Percentiles rank a stretch among this genome's conserved stretches.
phyloP scores from a whole-genome alignment of 2,329 filamentous ascomycete genomes.

The Aspergillus texensis region DNA sequence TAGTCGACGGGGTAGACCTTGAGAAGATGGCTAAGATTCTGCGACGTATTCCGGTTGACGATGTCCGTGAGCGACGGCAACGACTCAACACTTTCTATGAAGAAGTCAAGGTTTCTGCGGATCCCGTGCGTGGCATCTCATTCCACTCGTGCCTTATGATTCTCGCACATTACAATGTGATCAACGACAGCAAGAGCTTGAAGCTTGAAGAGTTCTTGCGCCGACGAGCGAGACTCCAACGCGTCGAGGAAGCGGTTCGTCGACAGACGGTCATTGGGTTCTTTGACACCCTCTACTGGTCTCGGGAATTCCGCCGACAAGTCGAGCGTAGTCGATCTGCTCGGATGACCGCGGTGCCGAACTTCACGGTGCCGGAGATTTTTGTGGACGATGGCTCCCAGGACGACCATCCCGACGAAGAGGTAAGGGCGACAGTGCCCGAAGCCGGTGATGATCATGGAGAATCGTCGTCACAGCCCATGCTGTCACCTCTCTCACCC shows the following conservation, averaged over 20 bases:
- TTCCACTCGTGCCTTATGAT: constrained; percentile 95
- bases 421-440: constrained; percentile 15
- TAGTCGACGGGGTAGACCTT: constrained; percentile 67
- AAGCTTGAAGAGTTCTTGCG: constrained; percentile 92
- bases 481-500: constrained; percentile 37
- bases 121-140: constrained; percentile 84
- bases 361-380: constrained; percentile 85
- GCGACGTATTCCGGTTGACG: constrained; percentile 69
- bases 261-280: constrained; percentile 90
- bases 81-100: constrained; percentile 96
- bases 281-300: constrained; percentile 91
- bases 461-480: constrained; percentile 21
- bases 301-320: constrained; percentile 75
- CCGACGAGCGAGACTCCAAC: constrained; percentile 83
- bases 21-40: constrained; percentile 74
- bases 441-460: constrained; percentile 10
- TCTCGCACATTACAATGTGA: constrained; percentile 96
- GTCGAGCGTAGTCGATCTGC: constrained; percentile 72
- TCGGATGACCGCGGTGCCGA: constrained; percentile 76
- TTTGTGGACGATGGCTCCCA: constrained; percentile 73
- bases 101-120: constrained; percentile 90
- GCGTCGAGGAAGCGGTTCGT: constrained; percentile 91
- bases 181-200: constrained; percentile 94
- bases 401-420: constrained; percentile 43
- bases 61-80: constrained; percentile 73